Evolutionary conservation across 148 eudicot genomes (phyloP).

Genomic region (Silene latifolia): DNA sequence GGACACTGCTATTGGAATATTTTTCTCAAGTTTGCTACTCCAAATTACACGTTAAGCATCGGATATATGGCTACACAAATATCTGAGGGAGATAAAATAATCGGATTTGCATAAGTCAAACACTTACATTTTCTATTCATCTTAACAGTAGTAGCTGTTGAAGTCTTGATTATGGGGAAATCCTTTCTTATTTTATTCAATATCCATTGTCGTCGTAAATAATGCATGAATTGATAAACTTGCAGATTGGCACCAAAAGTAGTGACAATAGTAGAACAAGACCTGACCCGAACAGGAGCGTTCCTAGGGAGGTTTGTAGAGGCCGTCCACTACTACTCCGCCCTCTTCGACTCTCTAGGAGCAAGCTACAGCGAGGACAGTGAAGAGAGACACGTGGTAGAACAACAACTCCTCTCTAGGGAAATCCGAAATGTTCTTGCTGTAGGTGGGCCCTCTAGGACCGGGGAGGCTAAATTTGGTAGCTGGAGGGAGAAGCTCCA

Average conservation of each 20-base stretch:
- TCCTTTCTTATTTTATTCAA: too few species aligned
- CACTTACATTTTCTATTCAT: neutral
- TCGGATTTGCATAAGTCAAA: neutral
- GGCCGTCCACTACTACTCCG: conserved; percentile 41
- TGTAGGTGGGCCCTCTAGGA: conserved; percentile 77
- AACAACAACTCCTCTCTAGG: conserved; percentile 77
- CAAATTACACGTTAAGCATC: neutral
- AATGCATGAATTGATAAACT: conserved; percentile 3
- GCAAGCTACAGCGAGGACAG: conserved; percentile 94
- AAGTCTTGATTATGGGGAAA: too few species aligned
- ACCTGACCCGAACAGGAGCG: conserved; percentile 83
- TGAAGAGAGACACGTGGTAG: conserved; percentile 85
- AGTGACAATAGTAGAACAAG: conserved; percentile 95
- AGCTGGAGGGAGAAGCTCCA: conserved; percentile 91
- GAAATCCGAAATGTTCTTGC: conserved; percentile 56
- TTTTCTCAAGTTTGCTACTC: neutral
- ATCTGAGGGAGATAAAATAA: neutral
- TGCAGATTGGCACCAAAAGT: conserved; percentile 91
- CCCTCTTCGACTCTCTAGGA: conserved; percentile 71
- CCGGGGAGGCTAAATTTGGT: conserved; percentile 59
- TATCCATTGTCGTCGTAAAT: neutral
- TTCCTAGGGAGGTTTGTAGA: conserved; percentile 91
- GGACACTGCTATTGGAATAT: neutral
- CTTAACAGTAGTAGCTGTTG: too few species aligned
- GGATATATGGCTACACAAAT: neutral